Evolutionary conservation across 306 rosid genomes (phyloP), one percentile per base, ranked within the genome.

Genomic region (Cucurbita maxima): DNA sequence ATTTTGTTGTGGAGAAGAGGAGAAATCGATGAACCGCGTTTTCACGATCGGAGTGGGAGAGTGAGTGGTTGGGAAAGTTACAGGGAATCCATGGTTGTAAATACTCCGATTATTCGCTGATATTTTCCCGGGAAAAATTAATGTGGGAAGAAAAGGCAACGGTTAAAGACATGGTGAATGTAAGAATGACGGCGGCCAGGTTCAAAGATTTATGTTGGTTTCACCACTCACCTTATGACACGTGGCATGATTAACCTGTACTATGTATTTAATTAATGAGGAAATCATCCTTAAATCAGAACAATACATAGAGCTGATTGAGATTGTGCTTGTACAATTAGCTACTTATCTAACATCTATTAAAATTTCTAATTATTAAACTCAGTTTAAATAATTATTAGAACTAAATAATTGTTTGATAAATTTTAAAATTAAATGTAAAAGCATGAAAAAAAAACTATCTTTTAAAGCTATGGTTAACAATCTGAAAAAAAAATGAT

Each of bases 1-100:
- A 10, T 18, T 34, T 18, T 63, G 51, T 41, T 63, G 15, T 1
- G 20, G 52, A n/a, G 13, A 45, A 4, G 11, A 5, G 37, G n/a
- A 66, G 54, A 66, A 66, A 62, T 58, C 8, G n/a, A 58, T 13
- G 3, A 61, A 37, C 47, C 58, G 58, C 13, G 4, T 30, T 30
- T 71, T 71, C 40, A 20, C 56, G n/a, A 34, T 44, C 6, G 55
- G 55, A 69, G 73, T 11, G 13, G 2, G 8, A 40, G 48, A 69
- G 43, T 69, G 73, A 47, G 73, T 69, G 73, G 73, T 48, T 69
- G 57, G 43, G 15, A 25, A 48, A 69, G 73, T 48, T 48, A 69
- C 57, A 25, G 73, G 3, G 73, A 69, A 69, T 69, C 71, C 71
- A 63, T 63, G 73, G 72, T 43, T 66, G 53, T 43, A 44, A 66